Evolutionary conservation across 2,329 filamentous ascomycete genomes (phyloP).

Genomic region (Rhynchosporium agropyri): DNA sequence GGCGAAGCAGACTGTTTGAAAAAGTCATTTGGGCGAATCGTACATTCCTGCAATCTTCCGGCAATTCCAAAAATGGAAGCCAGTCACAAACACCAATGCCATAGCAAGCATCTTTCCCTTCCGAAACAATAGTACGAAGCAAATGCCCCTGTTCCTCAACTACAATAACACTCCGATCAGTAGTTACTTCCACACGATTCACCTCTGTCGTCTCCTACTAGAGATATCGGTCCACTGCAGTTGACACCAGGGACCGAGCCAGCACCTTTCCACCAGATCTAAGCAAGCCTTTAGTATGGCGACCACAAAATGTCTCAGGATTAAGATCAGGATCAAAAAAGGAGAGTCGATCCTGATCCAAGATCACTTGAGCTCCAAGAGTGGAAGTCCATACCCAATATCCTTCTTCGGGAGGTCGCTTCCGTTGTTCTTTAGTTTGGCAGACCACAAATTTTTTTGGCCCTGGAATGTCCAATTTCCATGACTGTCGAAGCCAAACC

Average conservation of each 20-base stretch:
- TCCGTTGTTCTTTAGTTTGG: constrained; percentile 2
- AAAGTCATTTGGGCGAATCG: no score
- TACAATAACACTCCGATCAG: neutral
- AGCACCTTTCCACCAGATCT: constrained; percentile 18
- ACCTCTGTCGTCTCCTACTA: neutral
- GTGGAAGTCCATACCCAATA: neutral
- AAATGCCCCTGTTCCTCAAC: neutral
- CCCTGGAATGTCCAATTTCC: constrained; percentile 9
- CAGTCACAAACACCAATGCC: neutral
- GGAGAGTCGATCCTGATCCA: no score
- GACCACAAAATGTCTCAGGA: no score
- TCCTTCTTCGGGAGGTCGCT: neutral
- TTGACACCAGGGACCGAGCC: constrained; percentile 6
- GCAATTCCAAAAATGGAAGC: neutral
- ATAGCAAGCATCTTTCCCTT: neutral
- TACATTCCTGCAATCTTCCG: neutral
- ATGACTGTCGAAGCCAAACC: constrained; percentile 5
- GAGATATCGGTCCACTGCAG: constrained; percentile 6
- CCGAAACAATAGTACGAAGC: neutral
- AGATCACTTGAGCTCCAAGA: no score
- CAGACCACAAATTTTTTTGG: constrained; percentile 18
- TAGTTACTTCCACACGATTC: neutral
- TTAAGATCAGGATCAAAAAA: no score
- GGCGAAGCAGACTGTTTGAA: neutral
- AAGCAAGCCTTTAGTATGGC: no score